Percentiles rank a stretch among this genome's conserved stretches.
Evolutionary conservation across 352 stramenopile genomes (phyloP).

Genomic region (Pythium pyrilobum): DNA sequence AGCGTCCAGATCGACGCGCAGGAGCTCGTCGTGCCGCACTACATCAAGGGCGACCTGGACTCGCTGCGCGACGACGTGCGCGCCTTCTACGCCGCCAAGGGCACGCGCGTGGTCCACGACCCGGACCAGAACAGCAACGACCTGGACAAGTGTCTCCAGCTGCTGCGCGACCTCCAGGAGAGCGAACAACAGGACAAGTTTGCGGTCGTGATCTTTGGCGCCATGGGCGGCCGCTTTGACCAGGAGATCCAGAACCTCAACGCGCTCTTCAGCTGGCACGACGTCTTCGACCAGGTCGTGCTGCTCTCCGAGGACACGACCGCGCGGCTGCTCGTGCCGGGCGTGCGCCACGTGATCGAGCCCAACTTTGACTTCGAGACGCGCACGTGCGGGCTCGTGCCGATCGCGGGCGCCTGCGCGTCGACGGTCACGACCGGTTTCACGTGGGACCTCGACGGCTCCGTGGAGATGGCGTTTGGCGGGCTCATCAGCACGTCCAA

Average conservation of each 20-base stretch:
- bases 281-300: conserved; percentile 75
- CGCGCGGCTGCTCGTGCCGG: conserved; percentile 71
- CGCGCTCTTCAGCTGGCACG: conserved; percentile 86
- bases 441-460: conserved; percentile 80
- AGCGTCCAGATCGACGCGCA: conserved; percentile 30
- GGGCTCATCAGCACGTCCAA: conserved; percentile 86
- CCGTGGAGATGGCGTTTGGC: conserved; percentile 64
- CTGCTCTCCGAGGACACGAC: conserved; percentile 90
- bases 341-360: conserved; percentile 54
- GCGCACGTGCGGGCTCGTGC: conserved; percentile 93
- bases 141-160: conserved; percentile 89
- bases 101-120: conserved; percentile 67
- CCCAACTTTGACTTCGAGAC: conserved; percentile 89
- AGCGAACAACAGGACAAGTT: conserved; percentile 28
- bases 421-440: conserved; percentile 85
- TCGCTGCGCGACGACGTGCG: conserved; percentile 86
- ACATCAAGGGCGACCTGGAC: conserved; percentile 95
- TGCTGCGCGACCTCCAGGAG: conserved; percentile 37
- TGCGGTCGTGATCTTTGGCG: conserved; percentile 89
- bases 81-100: conserved; percentile 73
- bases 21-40: conserved; percentile 67
- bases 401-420: conserved; percentile 76
- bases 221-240: conserved; percentile 95
- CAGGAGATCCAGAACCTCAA: conserved; percentile 97
- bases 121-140: conserved; percentile 92